Evolutionary conservation across 768 basidiomycete genomes (phyloP).

Genomic region (Tricholoma bakamatsutake): DNA sequence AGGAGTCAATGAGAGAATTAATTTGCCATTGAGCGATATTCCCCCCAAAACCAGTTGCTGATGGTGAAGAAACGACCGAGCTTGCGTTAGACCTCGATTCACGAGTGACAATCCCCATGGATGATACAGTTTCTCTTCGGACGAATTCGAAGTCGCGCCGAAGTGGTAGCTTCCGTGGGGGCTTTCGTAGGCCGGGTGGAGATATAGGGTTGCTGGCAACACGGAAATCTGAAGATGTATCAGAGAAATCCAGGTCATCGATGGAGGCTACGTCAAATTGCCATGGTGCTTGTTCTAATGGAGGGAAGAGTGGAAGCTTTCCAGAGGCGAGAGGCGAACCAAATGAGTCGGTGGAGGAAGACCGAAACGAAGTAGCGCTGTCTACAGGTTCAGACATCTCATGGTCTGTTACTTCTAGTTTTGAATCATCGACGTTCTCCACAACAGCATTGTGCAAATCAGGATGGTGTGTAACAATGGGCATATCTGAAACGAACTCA

Average conservation of each 20-base stretch:
- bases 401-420: neutral
- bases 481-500: neutral
- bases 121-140: conserved; percentile 68
- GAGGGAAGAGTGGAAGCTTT: conserved; percentile 30
- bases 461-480: neutral
- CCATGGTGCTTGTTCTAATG: conserved; percentile 41
- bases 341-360: conserved; percentile 48
- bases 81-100: conserved; percentile 47
- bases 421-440: neutral
- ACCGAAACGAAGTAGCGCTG: conserved; percentile 33
- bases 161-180: conserved; percentile 56
- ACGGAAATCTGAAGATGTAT: conserved; percentile 57
- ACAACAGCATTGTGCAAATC: neutral
- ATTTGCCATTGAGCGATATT: conserved; percentile 78
- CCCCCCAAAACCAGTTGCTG: conserved; percentile 35
- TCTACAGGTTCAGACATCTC: conserved; percentile 3
- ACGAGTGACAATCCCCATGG: conserved; percentile 66
- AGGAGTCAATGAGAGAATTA: conserved; percentile 68
- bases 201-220: conserved; percentile 28
- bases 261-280: conserved; percentile 70
- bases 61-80: conserved; percentile 36
- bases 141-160: conserved; percentile 82
- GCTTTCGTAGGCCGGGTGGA: conserved; percentile 50
- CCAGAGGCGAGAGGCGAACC: conserved; percentile 35
- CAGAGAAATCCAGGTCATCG: conserved; percentile 77